These are phyloP conservation scores for Amylocarpus encephaloides DNA, from an alignment of 2,329 filamentous ascomycete species.

Conservation along the genomic window DNA sequence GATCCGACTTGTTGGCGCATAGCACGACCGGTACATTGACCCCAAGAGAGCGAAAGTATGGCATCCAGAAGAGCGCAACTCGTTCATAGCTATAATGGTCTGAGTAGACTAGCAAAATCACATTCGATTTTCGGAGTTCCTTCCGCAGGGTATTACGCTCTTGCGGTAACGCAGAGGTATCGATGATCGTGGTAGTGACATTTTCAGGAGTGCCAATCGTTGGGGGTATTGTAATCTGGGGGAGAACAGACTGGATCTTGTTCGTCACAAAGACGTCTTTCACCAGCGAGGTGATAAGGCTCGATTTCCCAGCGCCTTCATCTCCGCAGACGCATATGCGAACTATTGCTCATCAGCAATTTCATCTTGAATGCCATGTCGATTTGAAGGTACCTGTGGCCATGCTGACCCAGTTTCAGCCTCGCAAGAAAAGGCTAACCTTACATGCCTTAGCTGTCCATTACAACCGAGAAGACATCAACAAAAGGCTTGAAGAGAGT, in stretches of 20 bases:
- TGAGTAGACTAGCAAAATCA: slow-evolving; percentile 93
- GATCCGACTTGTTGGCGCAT: slow-evolving; percentile 95
- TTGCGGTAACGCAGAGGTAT: slow-evolving; percentile 91
- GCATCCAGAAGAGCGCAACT: slow-evolving; percentile 96
- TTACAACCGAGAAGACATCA: neutral
- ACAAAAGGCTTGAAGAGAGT: neutral
- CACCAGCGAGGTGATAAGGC: slow-evolving; percentile 88
- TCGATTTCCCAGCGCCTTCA: slow-evolving; percentile 90
- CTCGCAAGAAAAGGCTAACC: slow-evolving; percentile 22
- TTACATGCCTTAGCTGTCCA: slow-evolving; percentile 15
- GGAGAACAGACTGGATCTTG: slow-evolving; percentile 91
- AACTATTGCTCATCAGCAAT: slow-evolving; percentile 42
- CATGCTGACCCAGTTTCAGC: slow-evolving; percentile 25
- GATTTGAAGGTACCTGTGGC: slow-evolving; percentile 22
- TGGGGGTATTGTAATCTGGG: slow-evolving; percentile 90
- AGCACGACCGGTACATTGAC: slow-evolving; percentile 97
- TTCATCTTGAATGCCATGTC: neutral
- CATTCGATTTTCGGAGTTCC: slow-evolving; percentile 94
- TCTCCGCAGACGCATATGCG: slow-evolving; percentile 96
- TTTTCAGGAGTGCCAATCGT: slow-evolving; percentile 91
- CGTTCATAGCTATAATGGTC: slow-evolving; percentile 99
- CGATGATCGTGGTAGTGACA: slow-evolving; percentile 94
- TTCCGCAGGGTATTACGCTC: slow-evolving; percentile 85
- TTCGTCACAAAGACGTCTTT: slow-evolving; percentile 95
- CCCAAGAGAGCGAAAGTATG: slow-evolving; percentile 93